Evolutionary conservation across 495 filamentous ascomycete species (phyloP), one percentile per base, ranked within the genome.

Genomic region (Lepidopterella palustris): DNA sequence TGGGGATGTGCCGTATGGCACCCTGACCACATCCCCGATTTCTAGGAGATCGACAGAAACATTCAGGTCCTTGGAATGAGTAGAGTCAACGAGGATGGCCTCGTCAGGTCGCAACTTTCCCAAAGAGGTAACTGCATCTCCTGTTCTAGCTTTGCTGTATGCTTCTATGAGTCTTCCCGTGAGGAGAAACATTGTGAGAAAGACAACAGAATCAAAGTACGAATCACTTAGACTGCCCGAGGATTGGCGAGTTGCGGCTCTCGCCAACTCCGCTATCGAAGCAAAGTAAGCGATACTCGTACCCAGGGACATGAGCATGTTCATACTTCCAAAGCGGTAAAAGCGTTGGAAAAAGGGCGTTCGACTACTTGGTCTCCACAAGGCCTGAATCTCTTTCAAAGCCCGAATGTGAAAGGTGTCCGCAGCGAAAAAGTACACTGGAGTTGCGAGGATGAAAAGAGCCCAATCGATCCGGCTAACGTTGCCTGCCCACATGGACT

Each of bases 301-400:
- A 8, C 93, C 92, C 13, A 92, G 77, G 9, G 88, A 95, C 66
- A 97, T 88, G 58, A 97, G 79, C 70, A 93, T 84, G 66, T 96
- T 95, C 92, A 97, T 97, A 73, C 91, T 96, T 13, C 92, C 92
- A 65, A 97, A 97, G 13, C 89, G 84, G 64, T 91, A 92, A 63
- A 97, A 91, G 18, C 93, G 77, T 57, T 85, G 81, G 21, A 88
- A 65, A 9, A 95, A 68, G 0, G 92, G 91, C 2, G 86, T 84
- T 8, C 78, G 81, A 70, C 90, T 97, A 45, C 84, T 81, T n/a
- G 73, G 83, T 28, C 89, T 78, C 92, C 92, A 97, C 24, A 96
- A 71, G 0, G 85, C 80, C 57, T 77, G 76, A 20, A 97, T 77
- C 66, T 97, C 92, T 69, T 90, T 92, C 21, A 89, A 66, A 0